Conservation (phyloP, 306 rosid genomes). For the Cucurbita argyrosperma region DNA sequence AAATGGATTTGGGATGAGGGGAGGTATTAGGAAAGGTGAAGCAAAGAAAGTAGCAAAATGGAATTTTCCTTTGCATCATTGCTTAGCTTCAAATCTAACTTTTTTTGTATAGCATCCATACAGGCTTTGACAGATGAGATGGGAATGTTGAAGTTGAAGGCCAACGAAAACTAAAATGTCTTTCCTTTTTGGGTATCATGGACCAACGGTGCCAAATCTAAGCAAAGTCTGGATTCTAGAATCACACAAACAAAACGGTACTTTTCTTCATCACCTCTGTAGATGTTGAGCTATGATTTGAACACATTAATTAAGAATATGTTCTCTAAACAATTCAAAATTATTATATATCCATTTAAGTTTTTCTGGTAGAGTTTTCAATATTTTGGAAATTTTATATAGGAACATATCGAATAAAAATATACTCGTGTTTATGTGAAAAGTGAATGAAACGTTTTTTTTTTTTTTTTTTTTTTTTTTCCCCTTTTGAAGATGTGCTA, state of each 20-base stretch:
- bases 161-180: background rate
- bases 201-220: background rate
- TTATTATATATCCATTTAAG: no score
- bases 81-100: background rate
- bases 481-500: no score
- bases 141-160: background rate
- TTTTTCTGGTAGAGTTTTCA: no score
- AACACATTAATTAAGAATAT: no score
- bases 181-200: background rate
- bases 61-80: background rate
- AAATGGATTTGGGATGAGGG: background rate
- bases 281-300: no score
- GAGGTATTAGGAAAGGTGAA: slow-evolving; percentile 28
- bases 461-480: no score
- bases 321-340: no score
- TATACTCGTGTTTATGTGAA: no score
- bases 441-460: no score
- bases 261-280: background rate
- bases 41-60: slow-evolving; percentile 14
- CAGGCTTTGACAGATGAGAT: background rate
- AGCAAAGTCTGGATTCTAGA: background rate
- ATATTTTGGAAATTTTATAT: no score
- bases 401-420: no score
- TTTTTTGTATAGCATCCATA: background rate
- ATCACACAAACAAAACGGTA: background rate